phyloP scores from a whole-genome alignment of 352 stramenopile species.

The Pythium insidiosum region DNA sequence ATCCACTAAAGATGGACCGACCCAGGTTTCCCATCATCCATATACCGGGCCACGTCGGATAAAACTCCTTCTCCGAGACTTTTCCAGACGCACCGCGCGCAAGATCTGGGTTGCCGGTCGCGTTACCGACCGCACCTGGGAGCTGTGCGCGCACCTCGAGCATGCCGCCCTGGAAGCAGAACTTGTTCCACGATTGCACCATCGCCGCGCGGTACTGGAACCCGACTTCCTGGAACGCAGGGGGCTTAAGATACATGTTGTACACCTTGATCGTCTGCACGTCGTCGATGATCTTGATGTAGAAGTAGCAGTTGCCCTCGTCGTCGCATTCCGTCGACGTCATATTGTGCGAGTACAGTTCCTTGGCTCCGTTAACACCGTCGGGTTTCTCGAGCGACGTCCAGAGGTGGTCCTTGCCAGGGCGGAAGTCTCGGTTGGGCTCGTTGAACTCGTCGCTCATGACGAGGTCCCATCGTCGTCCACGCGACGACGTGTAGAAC shows the following conservation, averaged over 20 bases:
- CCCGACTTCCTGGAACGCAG: constrained; percentile 12
- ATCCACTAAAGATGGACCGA: constrained; percentile 87
- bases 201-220: constrained; percentile 67
- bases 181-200: constrained; percentile 93
- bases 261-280: constrained; percentile 49
- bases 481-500: constrained; percentile 14
- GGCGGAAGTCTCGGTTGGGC: constrained; percentile 54
- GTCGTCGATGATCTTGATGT: constrained; percentile 28
- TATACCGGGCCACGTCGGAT: constrained; percentile 90
- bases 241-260: constrained; percentile 25
- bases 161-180: constrained; percentile 93
- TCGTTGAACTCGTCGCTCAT: constrained; percentile 90
- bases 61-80: constrained; percentile 31
- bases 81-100: constrained; percentile 20
- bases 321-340: constrained; percentile 27
- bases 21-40: constrained; percentile 96
- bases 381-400: constrained; percentile 89
- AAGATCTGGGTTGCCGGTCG: constrained; percentile 33
- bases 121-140: constrained; percentile 54
- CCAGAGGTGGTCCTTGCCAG: constrained; percentile 86
- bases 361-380: constrained; percentile 75
- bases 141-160: constrained; percentile 86
- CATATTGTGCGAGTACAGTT: constrained; percentile 88
- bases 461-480: constrained; percentile 31
- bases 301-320: constrained; percentile 23